A percentile compares a stretch with the other conserved stretches of the same genome.
These are phyloP conservation scores for Extremus antarcticus DNA, from an alignment of 495 filamentous ascomycete genomes.

Conservation along the genomic window DNA sequence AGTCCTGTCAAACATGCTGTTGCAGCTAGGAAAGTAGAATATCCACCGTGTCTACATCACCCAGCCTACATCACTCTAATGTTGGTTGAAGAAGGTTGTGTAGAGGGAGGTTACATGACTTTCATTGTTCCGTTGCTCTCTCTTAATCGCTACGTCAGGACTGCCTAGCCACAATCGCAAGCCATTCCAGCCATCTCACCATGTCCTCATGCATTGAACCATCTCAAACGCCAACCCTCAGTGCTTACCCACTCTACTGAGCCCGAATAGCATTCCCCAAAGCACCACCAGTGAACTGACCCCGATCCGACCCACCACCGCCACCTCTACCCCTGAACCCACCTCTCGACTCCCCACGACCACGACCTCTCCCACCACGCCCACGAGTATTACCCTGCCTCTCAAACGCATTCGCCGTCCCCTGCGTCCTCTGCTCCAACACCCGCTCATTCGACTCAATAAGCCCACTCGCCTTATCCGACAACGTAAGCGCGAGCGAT, in stretches of 20 bases:
- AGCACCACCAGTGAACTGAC: constrained; percentile 21
- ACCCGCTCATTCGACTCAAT: constrained; percentile 97
- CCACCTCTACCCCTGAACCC: constrained; percentile 9
- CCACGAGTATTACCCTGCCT: constrained; percentile 72
- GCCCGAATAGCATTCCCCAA: constrained; percentile 23
- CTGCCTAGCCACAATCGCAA: no score
- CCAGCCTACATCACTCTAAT: no score
- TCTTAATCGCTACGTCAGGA: no score
- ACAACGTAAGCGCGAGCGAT: constrained; percentile 83
- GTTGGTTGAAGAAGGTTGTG: no score
- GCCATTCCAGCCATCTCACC: no score
- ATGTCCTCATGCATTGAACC: no score
- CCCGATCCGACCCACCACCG: constrained; percentile 15
- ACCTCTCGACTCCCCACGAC: constrained; percentile 22
- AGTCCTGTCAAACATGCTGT: no score
- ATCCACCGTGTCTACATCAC: no score
- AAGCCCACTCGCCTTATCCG: constrained; percentile 88
- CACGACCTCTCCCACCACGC: constrained; percentile 47
- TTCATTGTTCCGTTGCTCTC: no score
- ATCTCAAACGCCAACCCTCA: background rate
- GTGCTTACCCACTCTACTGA: constrained; percentile 4
- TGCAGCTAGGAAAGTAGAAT: no score
- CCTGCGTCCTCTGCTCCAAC: constrained; percentile 90
- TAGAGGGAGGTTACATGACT: no score
- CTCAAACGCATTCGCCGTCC: constrained; percentile 90